phyloP scores from a whole-genome alignment of 2,329 filamentous ascomycete genomes.

The Neonectria ditissima region DNA sequence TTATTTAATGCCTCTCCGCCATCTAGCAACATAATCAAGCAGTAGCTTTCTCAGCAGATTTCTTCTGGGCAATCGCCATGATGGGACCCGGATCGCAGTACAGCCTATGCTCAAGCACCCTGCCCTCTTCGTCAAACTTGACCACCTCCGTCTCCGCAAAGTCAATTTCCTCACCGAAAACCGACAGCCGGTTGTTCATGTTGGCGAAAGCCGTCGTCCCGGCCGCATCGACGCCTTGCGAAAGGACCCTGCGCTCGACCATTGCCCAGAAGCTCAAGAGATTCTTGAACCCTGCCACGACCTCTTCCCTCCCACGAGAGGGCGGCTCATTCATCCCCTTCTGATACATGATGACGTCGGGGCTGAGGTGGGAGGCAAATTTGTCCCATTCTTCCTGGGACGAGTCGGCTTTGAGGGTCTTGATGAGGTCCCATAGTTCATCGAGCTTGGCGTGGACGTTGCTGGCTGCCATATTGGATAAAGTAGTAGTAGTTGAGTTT shows the following conservation, averaged over 20 bases:
- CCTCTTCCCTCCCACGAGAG: conserved; percentile 4
- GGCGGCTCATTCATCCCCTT: conserved; percentile 1
- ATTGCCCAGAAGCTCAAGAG: conserved; percentile 16
- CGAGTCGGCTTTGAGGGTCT: conserved; percentile 8
- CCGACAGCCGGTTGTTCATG: conserved; percentile 22
- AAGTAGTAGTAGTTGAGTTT: background rate
- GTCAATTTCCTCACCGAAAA: conserved; percentile 22
- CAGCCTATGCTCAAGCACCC: conserved; percentile 18
- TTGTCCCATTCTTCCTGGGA: conserved; percentile 23
- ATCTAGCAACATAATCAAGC: background rate
- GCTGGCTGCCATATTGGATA: conserved; percentile 5
- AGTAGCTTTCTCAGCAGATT: background rate
- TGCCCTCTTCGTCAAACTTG: conserved; percentile 15
- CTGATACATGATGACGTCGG: conserved; percentile 2
- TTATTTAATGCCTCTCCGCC: too few species aligned
- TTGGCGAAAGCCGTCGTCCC: conserved; percentile 5
- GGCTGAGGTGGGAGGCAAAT: conserved; percentile 9
- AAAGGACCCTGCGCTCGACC: conserved; percentile 14
- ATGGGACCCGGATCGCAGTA: conserved; percentile 21
- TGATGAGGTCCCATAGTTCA: conserved; percentile 2
- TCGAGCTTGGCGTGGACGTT: conserved; percentile 9
- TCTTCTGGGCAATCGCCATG: conserved; percentile 19
- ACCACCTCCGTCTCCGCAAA: conserved; percentile 20
- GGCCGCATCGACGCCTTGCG: background rate
- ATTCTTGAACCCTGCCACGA: conserved; percentile 6